Evolutionary conservation across 116 monocot species (phyloP), one percentile per base, ranked within the genome.

Genomic region (Iris pallida): DNA sequence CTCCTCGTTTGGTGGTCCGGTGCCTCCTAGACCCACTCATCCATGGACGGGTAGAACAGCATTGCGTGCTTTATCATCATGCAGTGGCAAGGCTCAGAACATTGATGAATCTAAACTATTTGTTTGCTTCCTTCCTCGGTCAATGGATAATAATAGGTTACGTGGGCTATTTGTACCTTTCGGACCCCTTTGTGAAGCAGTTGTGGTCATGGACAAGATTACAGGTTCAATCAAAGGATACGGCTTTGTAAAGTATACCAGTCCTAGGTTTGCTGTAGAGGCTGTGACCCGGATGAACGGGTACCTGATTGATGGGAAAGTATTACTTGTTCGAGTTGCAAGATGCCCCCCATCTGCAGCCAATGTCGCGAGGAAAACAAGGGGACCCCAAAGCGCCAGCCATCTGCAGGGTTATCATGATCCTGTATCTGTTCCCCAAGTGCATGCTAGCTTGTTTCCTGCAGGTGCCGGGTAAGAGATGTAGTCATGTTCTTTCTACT

Each of bases 161-260:
- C 66, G 16, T 8, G 75, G 77, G 15, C 72, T 89, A 11, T 89
- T 89, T 68, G 17, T 49, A 66, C 74, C 82, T 13, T 89, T 85
- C 11, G 89, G 89, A 5, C 16, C 61, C 1, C 52, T 89, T 9
- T 20, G 41, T 41, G 41, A 63, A 55, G 67, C 71, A 2, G 68
- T 48, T n/a, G 70, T 82, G 45, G 47, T 78, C 58, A 74, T 41
- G 46, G 80, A 85, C 53, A 60, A 72, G 16, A 65, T 16, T 19
- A 75, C 85, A 4, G 82, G 83, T 14, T 19, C 70, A 62, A 80
- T 75, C 53, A 89, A 75, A 63, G 79, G 85, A 16, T 85, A 69
- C 75, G 89, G 89, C 0, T 89, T 89, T 71, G 72, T 89, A 20
- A 82, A 70, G 44, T 89, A 71, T 59, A 53, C 14, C 8, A 72